These are phyloP conservation scores for Oryza punctata DNA, from an alignment of 176 grass and related monocot species.

Conservation along the genomic window DNA sequence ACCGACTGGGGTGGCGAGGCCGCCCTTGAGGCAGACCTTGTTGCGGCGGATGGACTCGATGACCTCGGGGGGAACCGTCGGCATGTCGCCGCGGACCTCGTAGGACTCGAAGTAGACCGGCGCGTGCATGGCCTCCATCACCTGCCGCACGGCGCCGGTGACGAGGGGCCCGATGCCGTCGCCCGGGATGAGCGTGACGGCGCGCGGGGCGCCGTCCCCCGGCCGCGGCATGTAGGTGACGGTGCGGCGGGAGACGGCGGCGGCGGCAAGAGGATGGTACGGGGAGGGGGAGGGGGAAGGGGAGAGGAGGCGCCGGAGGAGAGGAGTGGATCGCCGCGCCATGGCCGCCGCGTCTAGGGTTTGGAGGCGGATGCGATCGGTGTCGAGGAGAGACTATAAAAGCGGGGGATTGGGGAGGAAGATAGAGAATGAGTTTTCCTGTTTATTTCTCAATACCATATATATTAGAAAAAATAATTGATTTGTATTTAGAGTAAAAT, in stretches of 20 bases:
- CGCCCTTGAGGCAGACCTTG: constrained; percentile 97
- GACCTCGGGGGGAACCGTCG: constrained; percentile 64
- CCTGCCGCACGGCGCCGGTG: constrained; percentile 76
- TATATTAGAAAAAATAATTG: not conserved
- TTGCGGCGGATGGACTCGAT: constrained; percentile 85
- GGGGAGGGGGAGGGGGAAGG: not conserved
- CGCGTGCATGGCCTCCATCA: constrained; percentile 99
- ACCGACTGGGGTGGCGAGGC: constrained; percentile 77
- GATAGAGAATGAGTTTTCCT: not conserved
- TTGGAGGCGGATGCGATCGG: constrained; percentile 45
- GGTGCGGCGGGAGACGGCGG: constrained; percentile 44
- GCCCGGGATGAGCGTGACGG: constrained; percentile 80
- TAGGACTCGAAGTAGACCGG: constrained; percentile 78
- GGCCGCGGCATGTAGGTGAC: constrained; percentile 98
- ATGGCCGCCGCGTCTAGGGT: constrained; percentile 63
- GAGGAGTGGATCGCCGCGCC: constrained; percentile 70
- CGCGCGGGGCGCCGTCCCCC: constrained; percentile 78
- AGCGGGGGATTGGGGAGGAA: not conserved
- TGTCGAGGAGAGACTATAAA: not conserved
- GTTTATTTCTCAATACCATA: not conserved
- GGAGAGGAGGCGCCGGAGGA: constrained; percentile 62
- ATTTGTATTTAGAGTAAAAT: not conserved
- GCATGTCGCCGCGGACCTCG: constrained; percentile 88
- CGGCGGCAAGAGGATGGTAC: constrained; percentile 1
- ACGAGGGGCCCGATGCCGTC: constrained; percentile 96